phyloP scores from a whole-genome alignment of 2,329 filamentous ascomycete genomes.

The Fusarium subglutinans region DNA sequence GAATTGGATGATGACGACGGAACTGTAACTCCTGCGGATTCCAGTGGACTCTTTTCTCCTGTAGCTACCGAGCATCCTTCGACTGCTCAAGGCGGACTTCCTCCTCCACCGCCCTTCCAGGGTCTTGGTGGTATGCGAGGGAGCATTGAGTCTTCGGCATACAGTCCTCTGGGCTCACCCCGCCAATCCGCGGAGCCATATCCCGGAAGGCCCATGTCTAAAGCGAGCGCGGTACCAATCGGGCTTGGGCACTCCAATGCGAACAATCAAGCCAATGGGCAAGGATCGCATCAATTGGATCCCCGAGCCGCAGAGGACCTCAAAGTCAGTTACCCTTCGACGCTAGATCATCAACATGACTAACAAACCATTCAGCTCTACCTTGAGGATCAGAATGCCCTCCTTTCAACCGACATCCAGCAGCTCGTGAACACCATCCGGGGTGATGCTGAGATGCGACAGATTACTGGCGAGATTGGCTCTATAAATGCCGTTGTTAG shows the following conservation, averaged over 20 bases:
- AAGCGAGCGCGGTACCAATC: slow-evolving; percentile 48
- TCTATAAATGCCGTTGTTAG: slow-evolving; percentile 76
- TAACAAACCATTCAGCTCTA: slow-evolving; percentile 65
- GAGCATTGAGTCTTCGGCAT: slow-evolving; percentile 77
- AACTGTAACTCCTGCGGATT: slow-evolving; percentile 71
- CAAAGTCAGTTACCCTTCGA: slow-evolving; percentile 48
- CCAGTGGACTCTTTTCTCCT: slow-evolving; percentile 74
- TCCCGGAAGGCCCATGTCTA: slow-evolving; percentile 41
- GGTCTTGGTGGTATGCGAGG: slow-evolving; percentile 64
- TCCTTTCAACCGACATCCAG: slow-evolving; percentile 82
- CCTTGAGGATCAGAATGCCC: slow-evolving; percentile 83
- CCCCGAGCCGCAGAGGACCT: slow-evolving; percentile 58
- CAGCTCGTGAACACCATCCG: slow-evolving; percentile 80
- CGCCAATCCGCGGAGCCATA: slow-evolving; percentile 64
- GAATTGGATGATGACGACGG: slow-evolving; percentile 83
- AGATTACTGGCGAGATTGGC: slow-evolving; percentile 75
- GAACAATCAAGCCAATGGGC: slow-evolving; percentile 52
- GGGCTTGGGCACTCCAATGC: slow-evolving; percentile 49
- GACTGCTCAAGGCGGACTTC: slow-evolving; percentile 52
- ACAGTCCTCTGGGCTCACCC: slow-evolving; percentile 77
- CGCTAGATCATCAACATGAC: neutral
- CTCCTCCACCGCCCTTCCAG: slow-evolving; percentile 65
- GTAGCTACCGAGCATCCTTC: slow-evolving; percentile 54
- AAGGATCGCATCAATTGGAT: slow-evolving; percentile 51
- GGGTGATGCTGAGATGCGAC: slow-evolving; percentile 67